Evolutionary conservation across 2,329 filamentous ascomycete species (phyloP).

Genomic region (Ophiostoma perfectum): DNA sequence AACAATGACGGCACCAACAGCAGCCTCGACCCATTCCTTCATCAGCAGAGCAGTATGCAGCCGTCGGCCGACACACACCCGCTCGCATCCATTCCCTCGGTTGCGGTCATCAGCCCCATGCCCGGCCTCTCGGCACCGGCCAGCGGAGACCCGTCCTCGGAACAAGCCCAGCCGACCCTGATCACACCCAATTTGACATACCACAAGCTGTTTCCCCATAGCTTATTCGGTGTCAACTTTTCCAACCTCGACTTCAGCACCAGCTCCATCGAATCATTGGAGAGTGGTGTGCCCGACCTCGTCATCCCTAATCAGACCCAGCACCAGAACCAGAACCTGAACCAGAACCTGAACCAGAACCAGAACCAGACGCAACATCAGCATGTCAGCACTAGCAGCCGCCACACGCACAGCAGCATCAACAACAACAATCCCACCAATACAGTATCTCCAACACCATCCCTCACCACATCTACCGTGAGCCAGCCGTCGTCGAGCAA

Average conservation of each 20-base stretch:
- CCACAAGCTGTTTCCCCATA: conserved; percentile 10
- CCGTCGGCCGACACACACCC: not conserved
- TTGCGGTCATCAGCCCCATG: not conserved
- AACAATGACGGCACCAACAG: conserved; percentile 1
- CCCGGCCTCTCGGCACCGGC: not conserved
- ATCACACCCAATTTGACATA: too few species aligned
- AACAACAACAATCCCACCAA: not conserved
- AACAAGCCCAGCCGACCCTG: not conserved
- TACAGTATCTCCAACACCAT: not conserved
- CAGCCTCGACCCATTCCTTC: not conserved
- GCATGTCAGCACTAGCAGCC: conserved; percentile 6
- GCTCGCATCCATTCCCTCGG: not conserved
- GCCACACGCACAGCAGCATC: not conserved
- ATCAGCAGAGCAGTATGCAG: not conserved
- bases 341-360: not conserved
- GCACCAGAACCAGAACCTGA: not conserved
- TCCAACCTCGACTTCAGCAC: conserved; percentile 18
- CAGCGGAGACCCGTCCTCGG: not conserved
- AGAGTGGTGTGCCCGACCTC: conserved; percentile 5
- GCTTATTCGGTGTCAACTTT: conserved; percentile 19
- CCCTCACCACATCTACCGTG: not conserved
- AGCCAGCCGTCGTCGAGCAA: conserved; percentile 1
- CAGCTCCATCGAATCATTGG: not conserved
- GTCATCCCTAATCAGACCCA: not conserved
- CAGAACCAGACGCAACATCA: not conserved